Evolutionary conservation across 805 yeast species (phyloP).

Genomic region (Yamadazyma phyllophila): DNA sequence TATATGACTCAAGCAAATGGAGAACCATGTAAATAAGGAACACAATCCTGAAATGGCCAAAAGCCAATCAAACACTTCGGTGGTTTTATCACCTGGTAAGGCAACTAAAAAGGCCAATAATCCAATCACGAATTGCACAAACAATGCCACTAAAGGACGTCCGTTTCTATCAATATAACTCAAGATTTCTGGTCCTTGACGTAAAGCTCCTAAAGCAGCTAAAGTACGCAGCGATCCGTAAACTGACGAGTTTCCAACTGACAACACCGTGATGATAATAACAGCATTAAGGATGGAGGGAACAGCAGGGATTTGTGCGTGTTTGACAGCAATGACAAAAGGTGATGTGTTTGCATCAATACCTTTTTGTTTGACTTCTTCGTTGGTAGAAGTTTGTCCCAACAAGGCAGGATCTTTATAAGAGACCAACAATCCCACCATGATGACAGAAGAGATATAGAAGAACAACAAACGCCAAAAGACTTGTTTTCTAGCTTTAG

Average conservation of each 20-base stretch:
- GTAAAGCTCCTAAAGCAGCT: slow-evolving; percentile 31
- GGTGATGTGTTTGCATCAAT: slow-evolving; percentile 33
- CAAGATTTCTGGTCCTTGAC: slow-evolving; percentile 28
- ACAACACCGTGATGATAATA: slow-evolving; percentile 30
- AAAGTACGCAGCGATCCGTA: slow-evolving; percentile 33
- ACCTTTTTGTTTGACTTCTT: slow-evolving; percentile 15
- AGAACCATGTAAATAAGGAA: slow-evolving; percentile 28
- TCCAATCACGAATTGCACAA: slow-evolving; percentile 25
- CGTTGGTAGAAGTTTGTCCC: slow-evolving; percentile 16
- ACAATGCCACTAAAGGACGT: slow-evolving; percentile 28
- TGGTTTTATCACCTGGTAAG: slow-evolving; percentile 28
- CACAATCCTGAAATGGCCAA: slow-evolving; percentile 30
- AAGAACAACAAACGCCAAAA: slow-evolving; percentile 62
- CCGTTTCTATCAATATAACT: slow-evolving; percentile 30
- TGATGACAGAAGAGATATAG: slow-evolving; percentile 51
- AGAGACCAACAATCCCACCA: slow-evolving; percentile 57
- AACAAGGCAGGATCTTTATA: slow-evolving; percentile 21
- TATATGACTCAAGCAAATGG: slow-evolving; percentile 30
- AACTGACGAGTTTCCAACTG: slow-evolving; percentile 37
- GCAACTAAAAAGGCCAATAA: slow-evolving; percentile 28
- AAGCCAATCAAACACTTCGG: slow-evolving; percentile 32
- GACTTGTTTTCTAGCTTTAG: slow-evolving; percentile 63
- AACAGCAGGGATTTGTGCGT: slow-evolving; percentile 27
- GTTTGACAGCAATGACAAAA: slow-evolving; percentile 36
- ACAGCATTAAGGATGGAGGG: slow-evolving; percentile 35